Base-by-base conservation (phyloP, 2,329 filamentous ascomycete genomes). In the Fonsecaea pedrosoi region DNA sequence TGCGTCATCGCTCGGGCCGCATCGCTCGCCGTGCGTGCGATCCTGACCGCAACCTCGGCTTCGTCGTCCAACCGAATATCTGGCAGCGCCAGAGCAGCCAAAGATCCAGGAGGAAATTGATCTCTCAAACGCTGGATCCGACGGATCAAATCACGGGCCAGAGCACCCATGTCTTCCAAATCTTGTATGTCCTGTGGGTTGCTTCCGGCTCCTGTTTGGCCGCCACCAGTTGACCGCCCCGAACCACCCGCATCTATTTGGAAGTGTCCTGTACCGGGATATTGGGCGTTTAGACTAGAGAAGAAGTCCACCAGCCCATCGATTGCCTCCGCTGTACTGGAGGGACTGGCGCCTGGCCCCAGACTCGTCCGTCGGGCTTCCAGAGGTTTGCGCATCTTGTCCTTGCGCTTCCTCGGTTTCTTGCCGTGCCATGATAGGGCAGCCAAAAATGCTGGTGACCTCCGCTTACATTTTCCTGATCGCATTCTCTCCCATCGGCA, bases 401-500 rank as follows among this genome's bases (percentile, higher is more conserved):
- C 68, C 60, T 68, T 71, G 37, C 68, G 67, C 59, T 63, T 70
- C 62, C 58, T 70, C n/a, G 48, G n/a, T 37, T 66, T 71, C 60
- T 62, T 71, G 35, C 66, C 30, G n/a, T 62, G 60, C 32, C 62
- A 56, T 25, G 67, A 60, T 25, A 62, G 65, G 12, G 61, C 67
- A 10, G 40, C 54, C 40, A 71, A 63, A 38, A 72, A 72, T 10
- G 59, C 67, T 40, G 72, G 67, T 7, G 70, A 67, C 53, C 62
- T 66, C 10, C 67, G 62, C 62, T 70, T 71, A 60, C 72, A 74
- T 62, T 72, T 73, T 3, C 72, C 70, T 8, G 65, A 66, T 10
- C 64, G 37, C 66, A 73, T 71, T 60, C 72, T 61, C n/a, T 67
- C 64, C 68, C 71, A 70, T 4, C 71, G 67, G 65, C 72, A 74